A percentile compares a stretch with the other conserved stretches of the same genome.
Conservation (phyloP, 2,329 filamentous ascomycete species). For the Fusarium foetens region DNA sequence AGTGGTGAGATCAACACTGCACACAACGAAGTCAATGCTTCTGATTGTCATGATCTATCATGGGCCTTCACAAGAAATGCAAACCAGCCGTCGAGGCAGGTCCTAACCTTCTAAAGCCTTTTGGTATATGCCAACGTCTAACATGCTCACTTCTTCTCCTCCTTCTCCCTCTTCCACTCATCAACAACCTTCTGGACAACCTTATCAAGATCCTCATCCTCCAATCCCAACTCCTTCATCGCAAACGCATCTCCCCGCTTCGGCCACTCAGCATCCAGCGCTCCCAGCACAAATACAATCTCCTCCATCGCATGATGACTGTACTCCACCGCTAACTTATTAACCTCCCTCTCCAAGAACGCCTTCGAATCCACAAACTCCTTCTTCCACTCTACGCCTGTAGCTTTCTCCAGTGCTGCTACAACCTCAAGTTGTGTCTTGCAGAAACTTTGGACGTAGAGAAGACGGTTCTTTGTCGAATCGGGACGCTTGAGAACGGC, state of each 20-base stretch:
- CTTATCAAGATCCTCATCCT: slow-evolving; percentile 58
- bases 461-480: slow-evolving; percentile 61
- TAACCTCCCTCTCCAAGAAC: slow-evolving; percentile 53
- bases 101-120: not conserved
- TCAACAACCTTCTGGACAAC: slow-evolving; percentile 52
- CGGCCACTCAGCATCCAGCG: slow-evolving; percentile 61
- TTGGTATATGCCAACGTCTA: not conserved
- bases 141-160: slow-evolving; percentile 13
- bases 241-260: slow-evolving; percentile 54
- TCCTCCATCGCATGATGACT: slow-evolving; percentile 54
- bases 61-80: not conserved
- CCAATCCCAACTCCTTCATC: slow-evolving; percentile 58
- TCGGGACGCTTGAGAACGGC: slow-evolving; percentile 60
- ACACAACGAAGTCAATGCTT: not conserved
- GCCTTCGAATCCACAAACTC: slow-evolving; percentile 50
- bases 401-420: slow-evolving; percentile 61
- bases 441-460: slow-evolving; percentile 59
- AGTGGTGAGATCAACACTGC: not conserved
- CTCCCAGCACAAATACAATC: slow-evolving; percentile 61
- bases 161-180: slow-evolving; percentile 28
- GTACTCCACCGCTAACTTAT: slow-evolving; percentile 52
- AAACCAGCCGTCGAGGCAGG: not conserved
- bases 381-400: slow-evolving; percentile 53
- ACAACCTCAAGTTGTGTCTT: slow-evolving; percentile 60
- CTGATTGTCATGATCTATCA: not conserved